Evolutionary conservation across 257 asterid species (phyloP), one percentile per base, ranked within the genome.

Genomic region (Przewalskia tangutica): DNA sequence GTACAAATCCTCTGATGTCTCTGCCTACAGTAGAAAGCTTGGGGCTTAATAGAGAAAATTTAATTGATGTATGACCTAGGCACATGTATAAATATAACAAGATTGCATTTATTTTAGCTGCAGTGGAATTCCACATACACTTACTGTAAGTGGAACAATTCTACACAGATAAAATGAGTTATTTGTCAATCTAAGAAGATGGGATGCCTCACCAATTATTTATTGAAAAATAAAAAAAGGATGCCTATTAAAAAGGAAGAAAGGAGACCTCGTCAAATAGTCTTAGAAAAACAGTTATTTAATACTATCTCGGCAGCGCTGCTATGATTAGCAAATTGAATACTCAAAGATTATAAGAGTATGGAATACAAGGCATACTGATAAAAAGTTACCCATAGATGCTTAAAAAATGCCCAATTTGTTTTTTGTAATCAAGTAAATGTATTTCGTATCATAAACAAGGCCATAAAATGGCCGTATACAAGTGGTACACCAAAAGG

Each of bases 1-100:
- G 34, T 85, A 91, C 89, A 94, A 92, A 88, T 94, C 97, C 83
- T 93, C 98, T 42, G 91, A 86, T 55, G 97, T 89, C 91, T 94
- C 97, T 50, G 98, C 94, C 98, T 94, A 84, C 77, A 50, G 79
- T 48, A 73, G 44, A 48, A 73, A 50, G 44, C 13, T 48, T 18
- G 79, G 13, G 44, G 79, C 14, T 73, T 73, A 73, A 51, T 20
- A 48, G 40, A 73, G 79, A 48, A 48, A 48, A 23, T 73, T 73
- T 44, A 27, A 48, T 48, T 20, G 60, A 20, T 8, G n/a, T 17
- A 46, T 68, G 55, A 68, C 34, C 16, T 6, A 20, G 11, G 40
- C 54, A 51, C 18, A 11, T 46, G 40, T 71, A 71, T 46, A 18
- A 71, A 68, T 20, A 46, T 6, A 68, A 71, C 38, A 20, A 46